Evolutionary conservation across 805 yeast genomes (phyloP).

Genomic region (Wickerhamomyces kurtzmanii): DNA sequence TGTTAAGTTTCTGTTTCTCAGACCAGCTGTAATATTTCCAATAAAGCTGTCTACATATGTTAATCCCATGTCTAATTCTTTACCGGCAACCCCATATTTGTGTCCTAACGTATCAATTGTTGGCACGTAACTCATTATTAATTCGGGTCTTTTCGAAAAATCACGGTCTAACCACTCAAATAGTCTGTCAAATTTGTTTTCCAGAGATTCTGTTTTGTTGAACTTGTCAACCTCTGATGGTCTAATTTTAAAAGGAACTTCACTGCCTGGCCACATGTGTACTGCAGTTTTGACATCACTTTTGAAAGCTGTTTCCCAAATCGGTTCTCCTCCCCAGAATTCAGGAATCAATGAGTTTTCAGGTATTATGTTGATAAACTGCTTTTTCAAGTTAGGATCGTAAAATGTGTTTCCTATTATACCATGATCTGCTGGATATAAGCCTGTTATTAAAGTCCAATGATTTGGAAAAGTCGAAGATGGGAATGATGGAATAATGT

Average conservation of each 20-base stretch:
- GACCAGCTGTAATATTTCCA: slow-evolving; percentile 33
- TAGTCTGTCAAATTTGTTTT: slow-evolving; percentile 47
- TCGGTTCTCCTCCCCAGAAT: slow-evolving; percentile 89
- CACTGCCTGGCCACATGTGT: slow-evolving; percentile 98
- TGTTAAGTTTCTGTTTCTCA: slow-evolving; percentile 45
- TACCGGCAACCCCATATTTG: slow-evolving; percentile 56
- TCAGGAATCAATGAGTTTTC: slow-evolving; percentile 37
- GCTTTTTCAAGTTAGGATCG: slow-evolving; percentile 45
- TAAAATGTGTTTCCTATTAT: slow-evolving; percentile 76
- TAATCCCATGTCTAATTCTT: slow-evolving; percentile 43
- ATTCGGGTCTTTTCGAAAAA: slow-evolving; percentile 54
- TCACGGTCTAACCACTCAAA: slow-evolving; percentile 59
- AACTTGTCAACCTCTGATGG: slow-evolving; percentile 50
- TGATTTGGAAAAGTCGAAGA: slow-evolving; percentile 87
- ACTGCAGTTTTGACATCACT: slow-evolving; percentile 61
- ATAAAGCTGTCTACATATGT: slow-evolving; percentile 58
- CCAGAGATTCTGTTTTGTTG: slow-evolving; percentile 52
- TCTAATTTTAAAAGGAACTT: slow-evolving; percentile 44
- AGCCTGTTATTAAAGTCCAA: slow-evolving; percentile 85
- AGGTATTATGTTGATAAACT: slow-evolving; percentile 57
- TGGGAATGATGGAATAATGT: slow-evolving; percentile 82
- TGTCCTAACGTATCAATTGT: slow-evolving; percentile 77
- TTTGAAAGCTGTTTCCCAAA: slow-evolving; percentile 68
- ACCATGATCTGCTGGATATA: slow-evolving; percentile 78
- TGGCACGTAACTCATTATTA: slow-evolving; percentile 72